Conservation (phyloP, 495 filamentous ascomycete genomes). For the Melanomma pulvis-pyrius region DNA sequence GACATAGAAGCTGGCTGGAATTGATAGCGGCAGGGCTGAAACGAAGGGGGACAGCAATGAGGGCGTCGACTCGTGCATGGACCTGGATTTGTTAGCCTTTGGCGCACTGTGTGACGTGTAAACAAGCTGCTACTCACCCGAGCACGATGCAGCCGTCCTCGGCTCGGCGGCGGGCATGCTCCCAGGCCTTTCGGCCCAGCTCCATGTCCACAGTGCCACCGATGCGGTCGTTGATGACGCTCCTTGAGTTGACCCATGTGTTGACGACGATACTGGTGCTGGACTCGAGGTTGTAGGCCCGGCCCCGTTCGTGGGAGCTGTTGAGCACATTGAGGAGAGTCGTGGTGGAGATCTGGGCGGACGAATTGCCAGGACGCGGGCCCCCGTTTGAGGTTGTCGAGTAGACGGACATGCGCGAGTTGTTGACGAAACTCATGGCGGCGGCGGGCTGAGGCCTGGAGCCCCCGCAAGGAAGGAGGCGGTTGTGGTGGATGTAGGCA, state of each 20-base stretch:
- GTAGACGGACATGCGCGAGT: slow-evolving; percentile 78
- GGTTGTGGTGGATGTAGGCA: not conserved
- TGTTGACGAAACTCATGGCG: slow-evolving; percentile 54
- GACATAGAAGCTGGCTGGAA: slow-evolving; percentile 72
- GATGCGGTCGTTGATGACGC: slow-evolving; percentile 64
- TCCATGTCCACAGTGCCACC: slow-evolving; percentile 81
- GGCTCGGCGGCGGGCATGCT: slow-evolving; percentile 91
- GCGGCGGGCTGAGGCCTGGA: slow-evolving; percentile 26
- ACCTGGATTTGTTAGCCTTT: slow-evolving; percentile 54
- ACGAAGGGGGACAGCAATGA: slow-evolving; percentile 83
- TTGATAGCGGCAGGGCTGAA: slow-evolving; percentile 72
- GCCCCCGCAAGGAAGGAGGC: slow-evolving; percentile 15
- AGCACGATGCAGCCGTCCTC: slow-evolving; percentile 94
- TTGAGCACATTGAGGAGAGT: slow-evolving; percentile 90
- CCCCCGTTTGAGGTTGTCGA: slow-evolving; percentile 71
- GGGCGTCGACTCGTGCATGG: slow-evolving; percentile 84
- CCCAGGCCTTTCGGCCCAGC: slow-evolving; percentile 84
- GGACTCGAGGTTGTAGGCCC: slow-evolving; percentile 84
- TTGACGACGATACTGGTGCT: slow-evolving; percentile 92
- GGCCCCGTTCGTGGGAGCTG: slow-evolving; percentile 78
- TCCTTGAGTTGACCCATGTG: slow-evolving; percentile 83
- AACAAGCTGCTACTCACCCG: slow-evolving; percentile 58
- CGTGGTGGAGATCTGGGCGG: slow-evolving; percentile 84
- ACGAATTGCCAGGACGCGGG: slow-evolving; percentile 56
- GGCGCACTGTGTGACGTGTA: not conserved